Conservation (phyloP, 768 basidiomycete genomes). For the Lactarius sanguifluus region DNA sequence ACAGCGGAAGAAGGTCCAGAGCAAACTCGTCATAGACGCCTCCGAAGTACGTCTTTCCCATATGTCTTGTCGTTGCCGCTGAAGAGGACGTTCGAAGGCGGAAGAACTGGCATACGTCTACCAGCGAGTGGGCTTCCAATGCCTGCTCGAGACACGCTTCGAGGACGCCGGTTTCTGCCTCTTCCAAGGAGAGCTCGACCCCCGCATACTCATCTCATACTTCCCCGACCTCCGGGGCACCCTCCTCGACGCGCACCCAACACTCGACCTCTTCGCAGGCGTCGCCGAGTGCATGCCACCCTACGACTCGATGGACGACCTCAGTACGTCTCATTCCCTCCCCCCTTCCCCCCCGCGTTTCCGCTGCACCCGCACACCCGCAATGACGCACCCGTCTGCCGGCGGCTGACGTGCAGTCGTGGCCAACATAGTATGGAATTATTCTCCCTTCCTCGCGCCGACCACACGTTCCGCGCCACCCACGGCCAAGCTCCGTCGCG, state of each 20-base stretch:
- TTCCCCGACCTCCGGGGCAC: conserved; percentile 73
- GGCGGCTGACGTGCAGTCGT: conserved; percentile 80
- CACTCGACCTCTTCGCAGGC: conserved; percentile 72
- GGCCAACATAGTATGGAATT: conserved; percentile 88
- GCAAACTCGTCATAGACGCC: conserved; percentile 50
- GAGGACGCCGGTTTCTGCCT: conserved; percentile 79
- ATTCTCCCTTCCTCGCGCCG: conserved; percentile 81
- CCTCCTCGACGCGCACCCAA: conserved; percentile 54
- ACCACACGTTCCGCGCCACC: conserved; percentile 66
- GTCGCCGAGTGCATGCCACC: conserved; percentile 67
- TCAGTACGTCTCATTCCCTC: conserved; percentile 63
- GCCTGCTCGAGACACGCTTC: conserved; percentile 76
- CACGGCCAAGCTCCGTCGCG: conserved; percentile 64
- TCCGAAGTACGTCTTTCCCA: conserved; percentile 47
- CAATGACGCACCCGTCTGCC: conserved; percentile 40
- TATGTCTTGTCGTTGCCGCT: not conserved
- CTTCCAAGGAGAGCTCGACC: conserved; percentile 79
- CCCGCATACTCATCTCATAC: conserved; percentile 76
- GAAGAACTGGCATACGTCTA: conserved; percentile 78
- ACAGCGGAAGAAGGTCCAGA: conserved; percentile 56
- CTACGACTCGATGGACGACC: conserved; percentile 72
- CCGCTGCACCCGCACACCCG: conserved; percentile 31
- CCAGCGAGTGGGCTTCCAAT: conserved; percentile 78
- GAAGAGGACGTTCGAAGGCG: conserved; percentile 37
- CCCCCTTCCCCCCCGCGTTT: conserved; percentile 8